phyloP scores from a whole-genome alignment of 495 filamentous ascomycete species.

The Aspergillus steynii region DNA sequence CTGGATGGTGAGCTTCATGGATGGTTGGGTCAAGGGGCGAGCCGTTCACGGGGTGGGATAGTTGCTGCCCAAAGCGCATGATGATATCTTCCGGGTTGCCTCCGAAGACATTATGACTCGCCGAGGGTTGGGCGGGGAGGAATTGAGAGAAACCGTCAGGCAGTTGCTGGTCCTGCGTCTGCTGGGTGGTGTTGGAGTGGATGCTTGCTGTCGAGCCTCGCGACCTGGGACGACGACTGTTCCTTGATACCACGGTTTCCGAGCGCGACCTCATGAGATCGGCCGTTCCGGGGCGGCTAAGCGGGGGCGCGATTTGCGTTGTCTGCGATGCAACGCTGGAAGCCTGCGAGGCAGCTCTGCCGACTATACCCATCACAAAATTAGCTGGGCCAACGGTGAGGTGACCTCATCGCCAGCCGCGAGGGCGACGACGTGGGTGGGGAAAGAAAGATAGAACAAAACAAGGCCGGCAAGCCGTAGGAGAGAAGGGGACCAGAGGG shows the following conservation, averaged over 20 bases:
- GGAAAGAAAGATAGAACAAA: not conserved
- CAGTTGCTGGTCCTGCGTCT: constrained; percentile 62
- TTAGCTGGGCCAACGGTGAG: constrained; percentile 14
- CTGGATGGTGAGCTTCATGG: constrained; percentile 48
- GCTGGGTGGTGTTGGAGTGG: constrained; percentile 67
- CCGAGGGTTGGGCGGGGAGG: constrained; percentile 54
- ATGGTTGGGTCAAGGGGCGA: constrained; percentile 53
- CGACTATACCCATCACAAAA: constrained; percentile 16
- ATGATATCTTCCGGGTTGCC: constrained; percentile 65
- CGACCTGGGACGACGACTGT: constrained; percentile 68
- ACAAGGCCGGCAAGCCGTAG: not conserved
- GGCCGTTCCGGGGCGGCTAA: constrained; percentile 47
- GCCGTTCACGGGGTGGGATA: constrained; percentile 53
- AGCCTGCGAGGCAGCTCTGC: constrained; percentile 31
- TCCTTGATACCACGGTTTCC: constrained; percentile 57
- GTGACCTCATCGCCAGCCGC: not conserved
- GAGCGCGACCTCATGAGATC: constrained; percentile 57
- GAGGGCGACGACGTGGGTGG: not conserved
- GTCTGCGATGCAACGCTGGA: constrained; percentile 40
- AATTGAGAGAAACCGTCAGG: constrained; percentile 50
- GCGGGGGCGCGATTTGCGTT: constrained; percentile 36
- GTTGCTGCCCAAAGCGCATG: constrained; percentile 56
- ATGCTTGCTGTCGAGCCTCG: constrained; percentile 84
- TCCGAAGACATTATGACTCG: constrained; percentile 49
- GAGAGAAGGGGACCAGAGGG: constrained; percentile 1